Conservation (phyloP, 305 asterid species). For the Solanum hybrid region DNA sequence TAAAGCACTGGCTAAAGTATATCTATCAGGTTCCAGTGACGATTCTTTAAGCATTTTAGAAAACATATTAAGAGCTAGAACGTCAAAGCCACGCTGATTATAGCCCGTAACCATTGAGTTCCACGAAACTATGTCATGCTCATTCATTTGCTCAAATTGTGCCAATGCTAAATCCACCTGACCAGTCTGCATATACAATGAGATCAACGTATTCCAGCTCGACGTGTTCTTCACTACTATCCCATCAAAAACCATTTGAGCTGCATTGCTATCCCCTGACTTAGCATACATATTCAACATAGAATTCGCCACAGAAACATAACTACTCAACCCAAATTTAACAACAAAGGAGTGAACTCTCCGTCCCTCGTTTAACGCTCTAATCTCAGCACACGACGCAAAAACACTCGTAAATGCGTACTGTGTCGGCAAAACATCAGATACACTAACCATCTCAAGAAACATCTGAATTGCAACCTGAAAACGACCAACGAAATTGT, state of each 20-base stretch:
- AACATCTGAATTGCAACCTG: slow-evolving; percentile 41
- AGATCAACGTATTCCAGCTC: slow-evolving; percentile 55
- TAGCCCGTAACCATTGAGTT: slow-evolving; percentile 74
- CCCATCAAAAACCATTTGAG: slow-evolving; percentile 40
- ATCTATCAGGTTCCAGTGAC: slow-evolving; percentile 46
- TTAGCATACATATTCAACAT: slow-evolving; percentile 79
- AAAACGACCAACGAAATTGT: slow-evolving; percentile 39
- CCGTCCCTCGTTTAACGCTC: slow-evolving; percentile 40
- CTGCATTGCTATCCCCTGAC: slow-evolving; percentile 39
- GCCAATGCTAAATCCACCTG: slow-evolving; percentile 42
- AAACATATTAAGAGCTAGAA: slow-evolving; percentile 42
- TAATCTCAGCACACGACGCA: slow-evolving; percentile 53
- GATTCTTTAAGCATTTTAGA: slow-evolving; percentile 46
- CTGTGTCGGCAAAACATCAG: slow-evolving; percentile 42
- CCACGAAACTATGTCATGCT: slow-evolving; percentile 68
- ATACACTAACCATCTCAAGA: slow-evolving; percentile 41
- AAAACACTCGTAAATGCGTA: slow-evolving; percentile 57
- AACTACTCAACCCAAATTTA: slow-evolving; percentile 42
- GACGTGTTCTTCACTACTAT: slow-evolving; percentile 47
- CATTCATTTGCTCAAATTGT: slow-evolving; percentile 58
- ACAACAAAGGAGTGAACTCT: slow-evolving; percentile 64
- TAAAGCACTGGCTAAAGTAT: slow-evolving; percentile 60
- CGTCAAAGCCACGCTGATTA: slow-evolving; percentile 55
- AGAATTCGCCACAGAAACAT: slow-evolving; percentile 57
- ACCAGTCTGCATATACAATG: slow-evolving; percentile 61